Evolutionary conservation across 108 stramenopile genomes (phyloP), one percentile per base, ranked within the genome.

Genomic region (Hondaea fermentalgiana): DNA sequence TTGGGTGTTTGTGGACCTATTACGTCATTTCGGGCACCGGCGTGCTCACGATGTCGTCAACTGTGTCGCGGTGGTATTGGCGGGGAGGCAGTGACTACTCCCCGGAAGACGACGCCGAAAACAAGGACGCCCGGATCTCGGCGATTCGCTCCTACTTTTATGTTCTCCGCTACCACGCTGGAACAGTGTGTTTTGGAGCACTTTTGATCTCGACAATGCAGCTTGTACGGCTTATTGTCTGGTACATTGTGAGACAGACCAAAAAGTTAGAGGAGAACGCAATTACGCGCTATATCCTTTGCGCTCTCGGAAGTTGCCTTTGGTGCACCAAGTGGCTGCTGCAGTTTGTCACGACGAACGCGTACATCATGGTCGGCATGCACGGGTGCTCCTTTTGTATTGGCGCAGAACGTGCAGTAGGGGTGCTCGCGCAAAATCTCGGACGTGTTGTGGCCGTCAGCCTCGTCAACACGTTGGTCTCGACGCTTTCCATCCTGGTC

Each of bases 301-400:
- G n/a, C n/a, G 76, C 51, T 53, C 23, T 83, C 0, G 25, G 28
- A 28, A 53, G 76, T 16, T 83, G 76, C 23, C 45, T 83, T 6
- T 47, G 49, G 45, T 83, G 51, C 28, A 25, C 25, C 76, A 53
- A 83, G 23, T 53, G 51, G 76, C 76, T 83, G 8, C 51, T 83
- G 12, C 14, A 83, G 23, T 47, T 45, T 17, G 76, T 83, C 76
- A 83, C 76, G 16, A 53, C 45, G 49, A 83, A 83, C 49, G 76
- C 76, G 6, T 83, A 83, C 76, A 28, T 83, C 17, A 83, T 83
- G 49, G 76, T 83, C 0, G 76, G 76, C 10, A 83, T 83, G 76
- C 51, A 53, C n/a, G 76, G 76, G 10, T 83, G 76, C 23, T 21
- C 23, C n/a, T 83, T 53, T 83, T 53, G 51, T 16, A 28, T 16